Evolutionary conservation across 352 stramenopile genomes (phyloP).

Genomic region (Pythium aquatile): DNA sequence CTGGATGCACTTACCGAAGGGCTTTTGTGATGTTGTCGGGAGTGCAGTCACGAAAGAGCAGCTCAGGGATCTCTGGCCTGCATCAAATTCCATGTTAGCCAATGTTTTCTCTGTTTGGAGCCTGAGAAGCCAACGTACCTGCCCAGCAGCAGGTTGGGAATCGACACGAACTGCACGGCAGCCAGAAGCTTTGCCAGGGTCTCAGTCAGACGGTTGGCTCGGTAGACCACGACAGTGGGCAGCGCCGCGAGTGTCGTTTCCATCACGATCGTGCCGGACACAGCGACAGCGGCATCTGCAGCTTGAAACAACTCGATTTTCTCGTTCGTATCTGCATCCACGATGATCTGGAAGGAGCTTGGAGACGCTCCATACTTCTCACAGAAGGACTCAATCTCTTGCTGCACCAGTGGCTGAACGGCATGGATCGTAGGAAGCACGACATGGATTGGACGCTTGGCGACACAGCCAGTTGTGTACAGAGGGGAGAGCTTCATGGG

Average conservation of each 20-base stretch:
- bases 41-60: conserved; percentile 65
- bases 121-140: conserved; percentile 26
- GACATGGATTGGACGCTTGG: conserved; percentile 40
- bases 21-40: conserved; percentile 35
- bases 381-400: conserved; percentile 15
- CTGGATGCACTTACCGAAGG: conserved; percentile 17
- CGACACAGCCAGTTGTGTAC: conserved; percentile 7
- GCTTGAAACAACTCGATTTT: conserved; percentile 29
- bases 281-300: conserved; percentile 50
- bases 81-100: neutral
- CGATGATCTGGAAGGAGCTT: conserved; percentile 1
- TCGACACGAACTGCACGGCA: conserved; percentile 68
- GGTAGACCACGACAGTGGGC: conserved; percentile 71
- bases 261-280: conserved; percentile 72
- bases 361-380: neutral
- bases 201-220: conserved; percentile 62
- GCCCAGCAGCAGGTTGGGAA: conserved; percentile 68
- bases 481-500: conserved; percentile 22
- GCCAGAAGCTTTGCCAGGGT: conserved; percentile 46
- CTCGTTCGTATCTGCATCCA: neutral
- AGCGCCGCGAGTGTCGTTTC: conserved; percentile 53
- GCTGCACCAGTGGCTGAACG: conserved; percentile 29
- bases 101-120: no score
- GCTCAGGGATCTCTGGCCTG: conserved; percentile 55
- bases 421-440: conserved; percentile 58